Evolutionary conservation across 1,284 basidiomycete genomes (phyloP).

Genomic region (Wallemia ichthyophaga): DNA sequence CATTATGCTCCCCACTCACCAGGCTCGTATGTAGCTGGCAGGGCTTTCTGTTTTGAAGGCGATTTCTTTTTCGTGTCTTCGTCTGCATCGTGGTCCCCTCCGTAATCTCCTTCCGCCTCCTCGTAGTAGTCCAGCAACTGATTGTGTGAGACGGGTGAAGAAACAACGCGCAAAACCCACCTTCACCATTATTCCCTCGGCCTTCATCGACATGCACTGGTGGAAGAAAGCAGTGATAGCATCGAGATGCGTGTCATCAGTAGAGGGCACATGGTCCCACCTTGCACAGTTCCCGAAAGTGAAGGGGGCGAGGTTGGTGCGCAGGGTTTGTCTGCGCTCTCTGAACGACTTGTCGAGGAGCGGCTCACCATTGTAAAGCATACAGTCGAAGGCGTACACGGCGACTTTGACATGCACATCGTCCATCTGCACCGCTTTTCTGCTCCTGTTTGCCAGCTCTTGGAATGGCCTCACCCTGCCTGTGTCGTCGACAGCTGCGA

Average conservation of each 20-base stretch:
- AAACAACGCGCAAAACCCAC: neutral
- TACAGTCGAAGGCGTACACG: conserved; percentile 77
- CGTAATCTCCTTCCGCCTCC: neutral
- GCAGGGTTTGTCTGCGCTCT: neutral
- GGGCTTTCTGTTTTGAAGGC: conserved; percentile 7
- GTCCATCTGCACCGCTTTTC: conserved; percentile 87
- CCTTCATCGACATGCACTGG: conserved; percentile 6
- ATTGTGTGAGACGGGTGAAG: neutral
- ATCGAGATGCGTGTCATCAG: conserved; percentile 11
- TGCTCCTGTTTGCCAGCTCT: conserved; percentile 73
- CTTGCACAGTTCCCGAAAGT: conserved; percentile 5
- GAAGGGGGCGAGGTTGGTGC: neutral
- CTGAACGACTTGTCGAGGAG: neutral
- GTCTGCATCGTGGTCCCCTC: conserved; percentile 1
- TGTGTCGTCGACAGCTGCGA: conserved; percentile 3
- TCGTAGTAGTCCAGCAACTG: neutral
- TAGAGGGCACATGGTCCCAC: conserved; percentile 10
- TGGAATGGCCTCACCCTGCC: conserved; percentile 83
- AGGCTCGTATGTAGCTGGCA: conserved; percentile 1
- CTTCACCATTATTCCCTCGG: conserved; percentile 1
- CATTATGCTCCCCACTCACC: conserved; percentile 10
- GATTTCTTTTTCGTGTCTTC: conserved; percentile 7
- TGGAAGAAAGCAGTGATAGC: conserved; percentile 11
- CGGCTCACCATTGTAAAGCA: conserved; percentile 65
- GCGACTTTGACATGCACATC: conserved; percentile 90